phyloP scores from a whole-genome alignment of 2,329 filamentous ascomycete species.

The Colletotrichum ledebouriae region DNA sequence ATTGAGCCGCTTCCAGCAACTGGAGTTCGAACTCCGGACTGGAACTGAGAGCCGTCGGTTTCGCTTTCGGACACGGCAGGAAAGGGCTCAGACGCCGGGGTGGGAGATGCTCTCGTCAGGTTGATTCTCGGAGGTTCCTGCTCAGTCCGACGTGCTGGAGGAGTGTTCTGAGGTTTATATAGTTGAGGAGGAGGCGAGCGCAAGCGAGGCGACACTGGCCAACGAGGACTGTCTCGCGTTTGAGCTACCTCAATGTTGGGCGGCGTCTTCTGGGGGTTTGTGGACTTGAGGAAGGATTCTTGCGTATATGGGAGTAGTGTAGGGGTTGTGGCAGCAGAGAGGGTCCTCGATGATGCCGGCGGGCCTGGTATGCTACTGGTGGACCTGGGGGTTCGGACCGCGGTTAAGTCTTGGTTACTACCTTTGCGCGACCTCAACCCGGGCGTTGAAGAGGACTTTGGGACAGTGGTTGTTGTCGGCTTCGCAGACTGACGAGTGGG shows the following conservation, averaged over 20 bases:
- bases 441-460: conserved; percentile 50
- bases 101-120: conserved; percentile 64
- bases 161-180: conserved; percentile 58
- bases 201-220: conserved; percentile 82
- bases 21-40: conserved; percentile 70
- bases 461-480: conserved; percentile 52
- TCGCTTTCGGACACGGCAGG: conserved; percentile 64
- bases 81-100: conserved; percentile 56
- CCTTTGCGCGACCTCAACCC: conserved; percentile 73
- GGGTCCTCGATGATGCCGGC: conserved; percentile 73
- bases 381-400: conserved; percentile 65
- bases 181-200: conserved; percentile 79
- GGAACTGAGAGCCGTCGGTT: conserved; percentile 63
- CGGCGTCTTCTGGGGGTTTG: conserved; percentile 74
- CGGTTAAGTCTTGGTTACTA: conserved; percentile 74
- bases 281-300: conserved; percentile 72
- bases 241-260: conserved; percentile 57
- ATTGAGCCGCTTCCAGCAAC: conserved; percentile 70
- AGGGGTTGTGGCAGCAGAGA: conserved; percentile 78
- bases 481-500: conserved; percentile 57
- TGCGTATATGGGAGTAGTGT: conserved; percentile 71
- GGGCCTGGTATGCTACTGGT: conserved; percentile 70
- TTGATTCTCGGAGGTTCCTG: conserved; percentile 66
- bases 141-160: conserved; percentile 60
- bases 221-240: conserved; percentile 72